These are phyloP conservation scores for Sporothrix dimorphospora DNA, from an alignment of 2,329 filamentous ascomycete genomes.

Conservation along the genomic window DNA sequence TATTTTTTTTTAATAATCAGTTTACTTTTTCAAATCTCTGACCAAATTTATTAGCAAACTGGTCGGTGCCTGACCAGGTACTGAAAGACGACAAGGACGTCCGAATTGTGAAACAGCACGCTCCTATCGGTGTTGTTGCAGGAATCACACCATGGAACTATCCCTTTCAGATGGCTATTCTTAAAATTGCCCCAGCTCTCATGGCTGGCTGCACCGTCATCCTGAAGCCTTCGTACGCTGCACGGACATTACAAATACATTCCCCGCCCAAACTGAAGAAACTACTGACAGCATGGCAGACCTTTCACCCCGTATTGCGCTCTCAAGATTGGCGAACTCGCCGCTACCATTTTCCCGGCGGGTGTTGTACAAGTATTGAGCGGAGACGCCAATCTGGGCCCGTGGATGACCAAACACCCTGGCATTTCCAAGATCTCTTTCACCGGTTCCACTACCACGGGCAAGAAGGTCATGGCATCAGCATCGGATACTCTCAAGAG, in stretches of 20 bases:
- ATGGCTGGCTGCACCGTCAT: constrained; percentile 12
- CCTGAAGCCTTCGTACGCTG: neutral
- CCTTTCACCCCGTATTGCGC: neutral
- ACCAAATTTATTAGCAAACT: neutral
- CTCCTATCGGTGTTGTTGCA: neutral
- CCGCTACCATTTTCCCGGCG: neutral
- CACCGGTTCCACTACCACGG: neutral
- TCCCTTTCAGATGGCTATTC: constrained; percentile 17
- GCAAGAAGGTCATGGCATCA: neutral
- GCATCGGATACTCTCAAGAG: neutral
- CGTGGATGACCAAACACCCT: constrained; percentile 13
- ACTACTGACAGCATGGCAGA: neutral
- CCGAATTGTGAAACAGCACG: constrained; percentile 5
- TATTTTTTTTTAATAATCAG: too few species aligned
- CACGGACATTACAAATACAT: too few species aligned
- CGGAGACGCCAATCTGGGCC: neutral
- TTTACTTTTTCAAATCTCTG: neutral
- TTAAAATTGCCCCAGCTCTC: constrained; percentile 12
- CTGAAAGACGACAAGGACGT: constrained; percentile 29
- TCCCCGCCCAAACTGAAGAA: neutral
- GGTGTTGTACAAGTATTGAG: neutral
- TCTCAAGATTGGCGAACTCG: neutral
- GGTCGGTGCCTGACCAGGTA: neutral
- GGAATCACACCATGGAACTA: constrained; percentile 17
- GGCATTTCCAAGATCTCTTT: constrained; percentile 19